Conservation (phyloP, 2,329 filamentous ascomycete species). For the Hawksworthiomyces lignivorus region DNA sequence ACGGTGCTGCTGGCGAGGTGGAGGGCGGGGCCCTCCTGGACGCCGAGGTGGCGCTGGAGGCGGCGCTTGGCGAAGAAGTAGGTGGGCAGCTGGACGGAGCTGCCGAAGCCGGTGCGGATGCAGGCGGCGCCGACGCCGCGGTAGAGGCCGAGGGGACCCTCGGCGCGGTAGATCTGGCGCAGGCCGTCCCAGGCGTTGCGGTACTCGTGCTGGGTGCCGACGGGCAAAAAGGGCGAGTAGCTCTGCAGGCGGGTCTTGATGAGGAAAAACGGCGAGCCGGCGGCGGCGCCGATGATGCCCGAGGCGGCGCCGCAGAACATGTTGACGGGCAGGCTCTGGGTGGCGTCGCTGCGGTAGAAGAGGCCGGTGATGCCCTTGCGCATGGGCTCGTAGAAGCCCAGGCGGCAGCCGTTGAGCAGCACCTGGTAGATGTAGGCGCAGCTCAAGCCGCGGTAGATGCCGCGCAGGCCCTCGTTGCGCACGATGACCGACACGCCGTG, state of each 20-base stretch:
- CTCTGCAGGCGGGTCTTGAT: conserved; percentile 95
- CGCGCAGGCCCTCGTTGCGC: conserved; percentile 77
- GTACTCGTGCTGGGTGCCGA: conserved; percentile 95
- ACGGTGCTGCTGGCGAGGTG: conserved; percentile 83
- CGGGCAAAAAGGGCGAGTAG: conserved; percentile 83
- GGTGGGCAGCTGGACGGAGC: conserved; percentile 90
- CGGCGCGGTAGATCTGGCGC: conserved; percentile 65
- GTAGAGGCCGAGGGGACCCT: conserved; percentile 78
- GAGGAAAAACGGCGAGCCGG: conserved; percentile 93
- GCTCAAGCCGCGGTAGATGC: conserved; percentile 81
- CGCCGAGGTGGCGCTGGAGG: conserved; percentile 71
- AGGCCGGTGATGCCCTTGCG: conserved; percentile 62
- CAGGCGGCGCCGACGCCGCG: conserved; percentile 87
- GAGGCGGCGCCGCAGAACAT: conserved; percentile 86
- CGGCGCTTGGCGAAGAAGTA: conserved; percentile 96
- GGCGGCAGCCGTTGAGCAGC: conserved; percentile 87
- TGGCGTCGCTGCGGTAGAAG: conserved; percentile 62
- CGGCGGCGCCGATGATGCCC: conserved; percentile 84
- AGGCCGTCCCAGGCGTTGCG: conserved; percentile 78
- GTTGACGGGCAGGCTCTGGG: conserved; percentile 83
- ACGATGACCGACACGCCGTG: conserved; percentile 88
- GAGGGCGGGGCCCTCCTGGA: conserved; percentile 83
- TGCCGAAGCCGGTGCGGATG: conserved; percentile 92
- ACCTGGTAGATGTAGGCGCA: conserved; percentile 96
- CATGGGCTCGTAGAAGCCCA: conserved; percentile 96